Conservation (phyloP, 805 yeast genomes). For the Diddensiella caesifluorescens region DNA sequence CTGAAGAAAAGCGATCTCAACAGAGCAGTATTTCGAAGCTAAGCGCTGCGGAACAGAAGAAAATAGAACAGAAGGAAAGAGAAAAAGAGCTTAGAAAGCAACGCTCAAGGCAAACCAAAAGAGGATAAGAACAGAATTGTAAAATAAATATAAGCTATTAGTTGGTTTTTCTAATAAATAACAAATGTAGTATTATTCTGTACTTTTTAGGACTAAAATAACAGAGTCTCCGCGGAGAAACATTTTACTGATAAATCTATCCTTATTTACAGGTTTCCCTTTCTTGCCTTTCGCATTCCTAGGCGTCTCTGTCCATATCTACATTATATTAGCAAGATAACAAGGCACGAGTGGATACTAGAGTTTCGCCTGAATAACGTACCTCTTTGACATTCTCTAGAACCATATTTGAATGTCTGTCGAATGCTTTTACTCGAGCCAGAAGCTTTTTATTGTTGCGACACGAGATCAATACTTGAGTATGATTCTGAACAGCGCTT, state of each 20-base stretch:
- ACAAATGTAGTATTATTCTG: constrained; percentile 9
- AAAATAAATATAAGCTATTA: too few relatives aligned
- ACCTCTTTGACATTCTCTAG: constrained; percentile 87
- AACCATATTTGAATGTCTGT: constrained; percentile 91
- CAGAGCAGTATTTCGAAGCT: constrained; percentile 59
- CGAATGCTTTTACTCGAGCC: constrained; percentile 89
- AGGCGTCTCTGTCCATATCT: constrained; percentile 60
- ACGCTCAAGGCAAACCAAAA: constrained; percentile 22
- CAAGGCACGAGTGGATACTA: not conserved
- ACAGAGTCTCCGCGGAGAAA: constrained; percentile 95
- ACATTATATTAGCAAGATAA: constrained; percentile 4
- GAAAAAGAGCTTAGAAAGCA: constrained; percentile 78
- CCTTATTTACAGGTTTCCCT: constrained; percentile 59
- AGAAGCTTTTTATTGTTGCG: constrained; percentile 90
- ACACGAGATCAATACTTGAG: constrained; percentile 79
- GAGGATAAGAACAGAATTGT: constrained; percentile 7
- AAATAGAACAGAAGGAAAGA: constrained; percentile 67
- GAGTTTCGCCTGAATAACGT: constrained; percentile 9
- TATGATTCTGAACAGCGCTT: constrained; percentile 66
- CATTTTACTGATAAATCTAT: constrained; percentile 81
- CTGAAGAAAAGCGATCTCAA: constrained; percentile 46
- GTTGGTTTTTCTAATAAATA: too few relatives aligned
- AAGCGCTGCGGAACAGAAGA: constrained; percentile 74
- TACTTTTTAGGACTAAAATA: constrained; percentile 55
- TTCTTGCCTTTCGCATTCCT: constrained; percentile 63